Evolutionary conservation across 495 filamentous ascomycete species (phyloP).

Genomic region (Xylaria intraflava): DNA sequence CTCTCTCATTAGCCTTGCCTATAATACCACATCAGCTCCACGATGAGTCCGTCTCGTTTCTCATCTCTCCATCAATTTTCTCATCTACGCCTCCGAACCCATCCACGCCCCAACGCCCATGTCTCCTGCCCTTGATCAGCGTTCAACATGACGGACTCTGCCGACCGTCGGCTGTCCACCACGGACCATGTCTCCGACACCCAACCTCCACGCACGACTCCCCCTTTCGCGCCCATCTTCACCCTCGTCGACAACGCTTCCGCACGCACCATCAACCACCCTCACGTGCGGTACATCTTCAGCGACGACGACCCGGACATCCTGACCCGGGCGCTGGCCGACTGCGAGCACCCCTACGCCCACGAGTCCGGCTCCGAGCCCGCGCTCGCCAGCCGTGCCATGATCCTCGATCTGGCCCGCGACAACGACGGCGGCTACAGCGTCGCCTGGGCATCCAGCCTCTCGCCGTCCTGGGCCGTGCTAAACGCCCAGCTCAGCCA

Average conservation of each 20-base stretch:
- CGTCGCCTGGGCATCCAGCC: constrained; percentile 39
- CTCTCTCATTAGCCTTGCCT: constrained; percentile 27
- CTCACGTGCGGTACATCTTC: constrained; percentile 87
- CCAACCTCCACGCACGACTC: constrained; percentile 18
- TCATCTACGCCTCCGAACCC: constrained; percentile 27
- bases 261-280: constrained; percentile 55
- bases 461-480: constrained; percentile 44
- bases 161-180: constrained; percentile 18
- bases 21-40: constrained; percentile 16
- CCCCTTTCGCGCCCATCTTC: constrained; percentile 59
- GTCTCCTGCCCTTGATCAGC: constrained; percentile 8
- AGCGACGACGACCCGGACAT: constrained; percentile 66
- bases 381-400: constrained; percentile 39
- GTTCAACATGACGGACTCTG: constrained; percentile 25
- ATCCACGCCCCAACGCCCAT: constrained; percentile 17
- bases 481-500: constrained; percentile 33
- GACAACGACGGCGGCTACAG: constrained; percentile 35
- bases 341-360: constrained; percentile 26
- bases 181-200: constrained; percentile 22
- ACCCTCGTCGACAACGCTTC: constrained; percentile 53
- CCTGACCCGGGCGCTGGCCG: constrained; percentile 45
- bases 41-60: constrained; percentile 46
- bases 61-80: constrained; percentile 26
- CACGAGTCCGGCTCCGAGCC: constrained; percentile 15
- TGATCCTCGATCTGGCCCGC: constrained; percentile 48